A percentile compares a stretch with the other conserved stretches of the same genome.
Evolutionary conservation across 371 early-diverging fungal genomes (phyloP).

Genomic region (Mortierella sp.): DNA sequence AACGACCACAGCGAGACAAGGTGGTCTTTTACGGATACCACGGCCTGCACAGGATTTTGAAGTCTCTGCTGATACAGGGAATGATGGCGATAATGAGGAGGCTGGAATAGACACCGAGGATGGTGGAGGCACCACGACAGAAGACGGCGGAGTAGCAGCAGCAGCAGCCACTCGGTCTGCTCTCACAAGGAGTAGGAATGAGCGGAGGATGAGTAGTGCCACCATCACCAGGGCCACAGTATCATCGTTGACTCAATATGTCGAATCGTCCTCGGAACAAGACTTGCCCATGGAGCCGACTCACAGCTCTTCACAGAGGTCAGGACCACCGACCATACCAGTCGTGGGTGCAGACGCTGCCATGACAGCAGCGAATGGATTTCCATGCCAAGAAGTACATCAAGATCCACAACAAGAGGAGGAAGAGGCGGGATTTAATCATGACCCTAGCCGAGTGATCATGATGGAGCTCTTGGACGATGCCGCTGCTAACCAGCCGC

Average conservation of each 20-base stretch:
- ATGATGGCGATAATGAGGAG: conserved; percentile 35
- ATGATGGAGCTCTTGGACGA: neutral
- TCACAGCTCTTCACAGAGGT: neutral
- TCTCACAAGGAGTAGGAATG: neutral
- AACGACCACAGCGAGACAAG: no score
- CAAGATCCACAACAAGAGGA: neutral
- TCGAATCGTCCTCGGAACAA: conserved; percentile 35
- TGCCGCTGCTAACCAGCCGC: neutral
- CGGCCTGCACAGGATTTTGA: conserved; percentile 9
- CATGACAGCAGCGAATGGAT: no score
- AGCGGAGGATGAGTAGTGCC: conserved; percentile 6
- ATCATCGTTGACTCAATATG: neutral
- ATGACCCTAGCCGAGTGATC: conserved; percentile 4
- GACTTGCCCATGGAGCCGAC: conserved; percentile 2
- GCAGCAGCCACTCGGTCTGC: neutral
- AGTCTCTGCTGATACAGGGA: conserved; percentile 30
- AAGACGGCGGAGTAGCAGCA: conserved; percentile 13
- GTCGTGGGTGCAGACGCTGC: no score
- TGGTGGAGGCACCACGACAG: conserved; percentile 30
- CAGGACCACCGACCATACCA: neutral
- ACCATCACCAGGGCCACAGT: neutral
- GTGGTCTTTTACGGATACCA: neutral
- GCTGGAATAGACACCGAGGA: conserved; percentile 32
- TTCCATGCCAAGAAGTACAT: neutral
- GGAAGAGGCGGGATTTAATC: conserved; percentile 3